A percentile compares a stretch with the other conserved stretches of the same genome.
Evolutionary conservation across 257 asterid genomes (phyloP).

Genomic region (Cynanchum wilfordii): DNA sequence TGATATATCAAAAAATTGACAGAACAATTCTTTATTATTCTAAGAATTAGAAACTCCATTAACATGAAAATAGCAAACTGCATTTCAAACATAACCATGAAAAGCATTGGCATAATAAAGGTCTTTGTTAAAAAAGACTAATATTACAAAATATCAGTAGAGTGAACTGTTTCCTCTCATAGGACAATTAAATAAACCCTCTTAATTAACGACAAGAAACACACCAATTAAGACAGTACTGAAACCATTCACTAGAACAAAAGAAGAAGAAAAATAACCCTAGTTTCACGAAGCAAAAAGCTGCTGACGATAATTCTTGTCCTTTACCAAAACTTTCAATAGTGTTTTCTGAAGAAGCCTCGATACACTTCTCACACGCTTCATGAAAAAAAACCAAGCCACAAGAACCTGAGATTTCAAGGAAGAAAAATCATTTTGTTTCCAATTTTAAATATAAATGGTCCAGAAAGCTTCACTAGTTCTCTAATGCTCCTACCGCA

Average conservation of each 20-base stretch:
- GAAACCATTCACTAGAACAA: constrained; percentile 1
- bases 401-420: constrained; percentile 31
- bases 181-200: not conserved
- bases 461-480: not conserved
- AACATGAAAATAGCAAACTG: not conserved
- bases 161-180: not conserved
- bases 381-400: constrained; percentile 30
- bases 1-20: not conserved
- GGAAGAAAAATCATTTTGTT: not conserved
- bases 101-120: not conserved
- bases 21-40: too few relatives aligned
- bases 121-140: constrained; percentile 1
- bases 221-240: not conserved
- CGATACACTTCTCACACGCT: constrained; percentile 27
- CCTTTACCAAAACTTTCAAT: constrained; percentile 19
- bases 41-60: not conserved
- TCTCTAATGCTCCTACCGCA: constrained; percentile 30
- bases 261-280: not conserved
- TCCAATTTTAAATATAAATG: constrained; percentile 1
- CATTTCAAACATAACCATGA: not conserved
- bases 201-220: not conserved
- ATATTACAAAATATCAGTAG: constrained; percentile 3
- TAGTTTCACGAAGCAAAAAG: constrained; percentile 13
- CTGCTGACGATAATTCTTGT: constrained; percentile 21
- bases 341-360: constrained; percentile 21